Evolutionary conservation across 164 flowering plant genomes (phyloP).

Genomic region (Kingdonia uniflora): DNA sequence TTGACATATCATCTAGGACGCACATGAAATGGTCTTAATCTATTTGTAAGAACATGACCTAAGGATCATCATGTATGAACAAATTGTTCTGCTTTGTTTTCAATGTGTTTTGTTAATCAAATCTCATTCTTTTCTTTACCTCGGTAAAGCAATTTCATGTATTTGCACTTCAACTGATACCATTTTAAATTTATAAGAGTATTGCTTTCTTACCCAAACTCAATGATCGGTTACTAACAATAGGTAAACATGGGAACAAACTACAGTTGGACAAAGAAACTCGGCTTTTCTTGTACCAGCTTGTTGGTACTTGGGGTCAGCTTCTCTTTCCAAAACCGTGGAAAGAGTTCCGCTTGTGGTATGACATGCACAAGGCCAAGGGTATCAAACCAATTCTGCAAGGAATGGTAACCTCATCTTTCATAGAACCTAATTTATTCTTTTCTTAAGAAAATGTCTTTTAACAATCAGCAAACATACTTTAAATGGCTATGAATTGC

Average conservation of each 20-base stretch:
- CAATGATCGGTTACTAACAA: not conserved
- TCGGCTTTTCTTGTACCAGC: constrained; percentile 71
- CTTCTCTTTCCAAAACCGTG: constrained; percentile 96
- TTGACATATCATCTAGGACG: no score
- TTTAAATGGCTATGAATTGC: no score
- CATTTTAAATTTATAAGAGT: no score
- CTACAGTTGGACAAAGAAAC: constrained; percentile 47
- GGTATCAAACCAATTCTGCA: constrained; percentile 67
- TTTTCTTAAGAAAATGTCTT: no score
- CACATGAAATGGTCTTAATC: no score
- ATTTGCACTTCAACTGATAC: no score
- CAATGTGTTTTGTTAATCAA: no score
- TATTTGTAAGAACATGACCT: no score
- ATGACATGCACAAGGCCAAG: constrained; percentile 73
- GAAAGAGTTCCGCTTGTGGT: constrained; percentile 97
- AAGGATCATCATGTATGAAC: no score
- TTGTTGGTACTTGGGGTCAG: constrained; percentile 99
- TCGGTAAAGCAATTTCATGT: not conserved
- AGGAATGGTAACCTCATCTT: constrained; percentile 61
- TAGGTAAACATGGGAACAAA: constrained; percentile 97
- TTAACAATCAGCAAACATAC: no score
- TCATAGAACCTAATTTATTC: no score
- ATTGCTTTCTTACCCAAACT: not conserved
- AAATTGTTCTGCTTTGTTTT: no score
- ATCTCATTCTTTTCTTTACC: not conserved